A percentile compares a stretch with the other conserved stretches of the same genome.
phyloP scores from a whole-genome alignment of 1,139 yeast genomes.

The Scheffersomyces stambukii region DNA sequence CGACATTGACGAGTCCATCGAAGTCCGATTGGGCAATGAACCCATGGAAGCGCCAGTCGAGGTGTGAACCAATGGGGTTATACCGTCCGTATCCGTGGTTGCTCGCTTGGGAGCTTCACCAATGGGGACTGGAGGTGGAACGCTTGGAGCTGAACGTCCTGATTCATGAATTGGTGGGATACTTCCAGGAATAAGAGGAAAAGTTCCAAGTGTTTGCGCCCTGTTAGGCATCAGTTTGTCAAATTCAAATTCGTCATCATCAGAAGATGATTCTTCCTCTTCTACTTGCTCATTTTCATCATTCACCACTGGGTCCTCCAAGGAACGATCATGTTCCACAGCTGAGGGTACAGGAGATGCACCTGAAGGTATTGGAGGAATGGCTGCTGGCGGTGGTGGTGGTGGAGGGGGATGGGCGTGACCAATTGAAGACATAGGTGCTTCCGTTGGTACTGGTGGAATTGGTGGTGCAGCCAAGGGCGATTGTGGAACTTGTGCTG shows the following conservation, averaged over 20 bases:
- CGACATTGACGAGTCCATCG: conserved; percentile 8
- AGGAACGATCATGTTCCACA: conserved; percentile 5
- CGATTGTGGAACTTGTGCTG: conserved; percentile 13
- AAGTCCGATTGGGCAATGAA: conserved; percentile 11
- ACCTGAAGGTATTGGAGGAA: conserved; percentile 10
- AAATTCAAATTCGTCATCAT: conserved; percentile 12
- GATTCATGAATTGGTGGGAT: conserved; percentile 7
- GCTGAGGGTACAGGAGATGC: conserved; percentile 8
- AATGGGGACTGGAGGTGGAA: conserved; percentile 10
- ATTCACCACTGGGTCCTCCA: not conserved
- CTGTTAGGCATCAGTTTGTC: conserved; percentile 3
- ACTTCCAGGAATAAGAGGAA: conserved; percentile 11
- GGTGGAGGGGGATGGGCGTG: conserved; percentile 5
- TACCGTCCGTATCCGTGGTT: conserved; percentile 17
- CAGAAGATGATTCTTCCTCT: conserved; percentile 4
- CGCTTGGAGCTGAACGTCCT: not conserved
- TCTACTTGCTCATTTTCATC: conserved; percentile 1
- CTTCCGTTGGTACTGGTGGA: conserved; percentile 8
- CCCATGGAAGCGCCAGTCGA: conserved; percentile 24
- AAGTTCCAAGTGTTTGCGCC: conserved; percentile 9
- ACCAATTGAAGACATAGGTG: too few relatives aligned
- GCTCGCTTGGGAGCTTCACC: conserved; percentile 14
- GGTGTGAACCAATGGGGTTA: conserved; percentile 13
- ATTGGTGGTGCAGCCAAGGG: conserved; percentile 12
- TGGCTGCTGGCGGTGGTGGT: conserved; percentile 11